phyloP scores from a whole-genome alignment of 1,284 basidiomycete genomes.

The Gomphus bonarii region DNA sequence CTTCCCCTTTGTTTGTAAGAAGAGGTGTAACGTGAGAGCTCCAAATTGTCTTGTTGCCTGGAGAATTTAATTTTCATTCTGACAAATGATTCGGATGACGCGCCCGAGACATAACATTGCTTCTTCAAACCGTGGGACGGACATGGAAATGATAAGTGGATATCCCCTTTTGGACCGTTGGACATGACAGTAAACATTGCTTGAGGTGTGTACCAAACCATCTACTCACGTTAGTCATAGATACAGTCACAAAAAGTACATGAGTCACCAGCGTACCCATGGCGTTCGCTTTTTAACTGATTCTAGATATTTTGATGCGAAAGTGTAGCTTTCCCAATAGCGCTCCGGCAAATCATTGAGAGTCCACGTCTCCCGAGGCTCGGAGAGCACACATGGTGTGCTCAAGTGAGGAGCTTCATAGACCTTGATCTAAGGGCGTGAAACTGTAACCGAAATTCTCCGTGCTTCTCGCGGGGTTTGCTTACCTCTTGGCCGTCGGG shows the following conservation, averaged over 20 bases:
- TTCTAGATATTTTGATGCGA: slow-evolving; percentile 32
- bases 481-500: slow-evolving; percentile 27
- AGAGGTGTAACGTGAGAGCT: slow-evolving; percentile 30
- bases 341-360: slow-evolving; percentile 27
- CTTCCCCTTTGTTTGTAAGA: slow-evolving; percentile 10
- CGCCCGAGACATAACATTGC: slow-evolving; percentile 7
- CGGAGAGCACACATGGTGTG: slow-evolving; percentile 35
- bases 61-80: slow-evolving; percentile 34
- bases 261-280: slow-evolving; percentile 25
- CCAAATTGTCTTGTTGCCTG: slow-evolving; percentile 28
- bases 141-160: slow-evolving; percentile 31
- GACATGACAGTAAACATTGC: slow-evolving; percentile 44
- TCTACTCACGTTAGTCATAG: slow-evolving; percentile 19
- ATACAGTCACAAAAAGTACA: not conserved
- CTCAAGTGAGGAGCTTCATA: slow-evolving; percentile 39
- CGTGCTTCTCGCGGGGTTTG: not conserved
- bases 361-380: slow-evolving; percentile 27
- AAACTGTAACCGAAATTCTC: not conserved
- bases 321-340: slow-evolving; percentile 37
- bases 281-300: slow-evolving; percentile 43
- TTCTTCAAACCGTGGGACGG: slow-evolving; percentile 11
- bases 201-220: slow-evolving; percentile 31
- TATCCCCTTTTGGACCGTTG: slow-evolving; percentile 39
- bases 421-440: slow-evolving; percentile 28
- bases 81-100: not conserved